Base-by-base conservation (phyloP, 306 rosid species). In the Malus sylvestris region DNA sequence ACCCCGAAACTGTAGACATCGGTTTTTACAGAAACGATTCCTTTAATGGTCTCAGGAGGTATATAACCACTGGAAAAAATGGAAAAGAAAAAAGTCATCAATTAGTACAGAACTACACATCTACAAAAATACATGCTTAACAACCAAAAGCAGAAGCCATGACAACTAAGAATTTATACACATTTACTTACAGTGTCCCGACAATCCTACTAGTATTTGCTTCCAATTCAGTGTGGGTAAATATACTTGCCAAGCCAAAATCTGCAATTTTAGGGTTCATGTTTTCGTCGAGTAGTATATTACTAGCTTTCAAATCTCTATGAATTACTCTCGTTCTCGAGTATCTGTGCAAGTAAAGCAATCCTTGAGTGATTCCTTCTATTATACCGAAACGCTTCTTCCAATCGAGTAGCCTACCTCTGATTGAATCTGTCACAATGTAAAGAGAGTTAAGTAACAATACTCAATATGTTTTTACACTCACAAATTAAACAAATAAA, bases 141-240 rank as follows among this genome's bases (percentile, higher is more conserved):
- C 2, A 7, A 2, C 42, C 2, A 18, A 4, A 6, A 32, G 51
- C 5, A 1, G 23, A 42, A 67, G 19, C 14, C 67, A 27, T 27
- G 38, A 14, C 6, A 49, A 49, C 0, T 15, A 61, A 27, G 67
- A 40, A 3, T 20, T 4, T 35, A 35, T 4, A n/a, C 6, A 4
- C 30, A 20, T 77, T 25, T 69, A 71, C 86, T 76, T 73, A 76
- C 76, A 38, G 33, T 67, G 86, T 80, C 8, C 87, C 84, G 25
- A 80, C 81, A 62, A 80, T 63, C 61, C 71, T 8, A 3, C 15
- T 12, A 12, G 87, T 67, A 3, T 72, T 72, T 58, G 29, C 53
- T 30, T 71, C 67, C 25, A 72, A 23, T 58, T 79, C 77, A 64
- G 46, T 72, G 12, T 57, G 62, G 3, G 45, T 27, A 38, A 61